Base-by-base conservation (phyloP, 2,329 filamentous ascomycete genomes). In the Xylariales sp. region DNA sequence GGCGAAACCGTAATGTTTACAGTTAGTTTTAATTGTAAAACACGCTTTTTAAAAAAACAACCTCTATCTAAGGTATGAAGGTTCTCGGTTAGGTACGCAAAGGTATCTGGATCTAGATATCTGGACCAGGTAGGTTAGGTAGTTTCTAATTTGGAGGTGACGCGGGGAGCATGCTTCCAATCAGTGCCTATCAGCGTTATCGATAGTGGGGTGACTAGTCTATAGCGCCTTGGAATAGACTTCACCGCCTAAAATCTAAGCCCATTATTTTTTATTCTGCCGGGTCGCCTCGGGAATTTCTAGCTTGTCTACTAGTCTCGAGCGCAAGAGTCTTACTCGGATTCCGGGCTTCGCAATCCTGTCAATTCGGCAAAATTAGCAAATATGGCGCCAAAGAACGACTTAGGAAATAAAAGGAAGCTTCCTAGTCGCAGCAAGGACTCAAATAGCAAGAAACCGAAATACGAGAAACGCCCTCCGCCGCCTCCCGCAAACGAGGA, bases 351-450 rank as follows among this genome's bases (percentile, higher is more conserved):
- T 67, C 53, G 32, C 60, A 55, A 57, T 45, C 30, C 9, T 23
- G 32, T 46, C 56, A 52, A 61, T 49, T 52, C 49, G 3, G 39
- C 45, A 53, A 49, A 67, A n/a, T 32, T 34, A 43, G 48, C 55
- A 75, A 78, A 69, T 67, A 87, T 88, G 85, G 84, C 84, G 41
- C 82, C 82, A 12, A 87, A 85, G 75, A 76, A 77, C 65, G 79
- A 81, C 61, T 79, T 80, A 53, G 85, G 85, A 58, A 83, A 80
- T 68, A 91, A 91, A 80, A 82, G 89, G 72, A 91, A 90, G 80
- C 82, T 83, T 41, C 79, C 81, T 43, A 88, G 86, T 76, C 79
- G 81, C 52, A 81, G 77, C 54, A 90, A 90, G 76, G 79, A 79
- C 48, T 63, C 72, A 68, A 77, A 64, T 65, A 80, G 69, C 73